Base-by-base conservation (phyloP, 352 stramenopile genomes). In the Globisporangium polare region DNA sequence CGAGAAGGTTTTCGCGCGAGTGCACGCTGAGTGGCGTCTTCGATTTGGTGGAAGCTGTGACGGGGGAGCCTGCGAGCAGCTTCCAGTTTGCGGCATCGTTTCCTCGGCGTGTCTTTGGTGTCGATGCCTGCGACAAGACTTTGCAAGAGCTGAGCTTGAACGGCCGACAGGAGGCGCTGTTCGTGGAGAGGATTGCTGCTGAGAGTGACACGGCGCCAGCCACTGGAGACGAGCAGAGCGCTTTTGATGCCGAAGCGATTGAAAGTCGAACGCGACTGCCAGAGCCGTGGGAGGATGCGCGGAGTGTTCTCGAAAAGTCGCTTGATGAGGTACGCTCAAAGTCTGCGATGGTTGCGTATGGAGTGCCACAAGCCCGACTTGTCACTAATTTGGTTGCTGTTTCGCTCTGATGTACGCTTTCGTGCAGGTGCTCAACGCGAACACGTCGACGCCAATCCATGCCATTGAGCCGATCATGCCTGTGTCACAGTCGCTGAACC, bases 381-480 rank as follows among this genome's bases (percentile, higher is more conserved):
- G 35, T 1, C 33, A 17, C 33, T 39, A 39, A 39, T 51, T 8
- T 63, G n/a, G n/a, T n/a, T n/a, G n/a, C n/a, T n/a, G 13, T 58
- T 56, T 5, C 42, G 15, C 26, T 33, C 42, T 13, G 5, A 27
- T 31, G 35, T 67, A 31, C 29, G 57, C 17, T 15, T 62, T 55
- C 24, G n/a, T 58, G 20, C 43, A 54, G 52, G 60, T 62, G 50
- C 66, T 90, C 35, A 66, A 75, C 45, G 63, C 73, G 8, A 76
- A 53, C 17, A 51, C 31, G 6, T 46, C 62, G 26, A 76, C 78
- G 29, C 75, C 75, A 4, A 87, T 93, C 60, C 84, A 93, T 52
- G 84, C 81, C 1, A 74, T 93, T 51, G 84, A 93, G 59, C 80
- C 81, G 8, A 64, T 77, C 22, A 85, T 91, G 37, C 75, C 81